A percentile compares a stretch with the other conserved stretches of the same genome.
Evolutionary conservation across 805 yeast species (phyloP).

Genomic region (Metschnikowia baotianmanensis): DNA sequence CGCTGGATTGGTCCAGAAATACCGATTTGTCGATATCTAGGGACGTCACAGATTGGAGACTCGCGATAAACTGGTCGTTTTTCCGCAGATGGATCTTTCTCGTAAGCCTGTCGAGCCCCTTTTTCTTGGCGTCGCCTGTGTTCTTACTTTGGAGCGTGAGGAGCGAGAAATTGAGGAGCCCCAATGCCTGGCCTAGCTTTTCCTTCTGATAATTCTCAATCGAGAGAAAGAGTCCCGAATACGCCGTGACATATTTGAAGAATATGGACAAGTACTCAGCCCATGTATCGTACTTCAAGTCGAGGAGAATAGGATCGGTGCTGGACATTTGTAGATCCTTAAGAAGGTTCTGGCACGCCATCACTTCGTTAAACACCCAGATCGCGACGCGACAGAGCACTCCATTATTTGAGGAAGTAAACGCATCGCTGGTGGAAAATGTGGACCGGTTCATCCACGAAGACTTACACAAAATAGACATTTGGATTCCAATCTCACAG

Average conservation of each 20-base stretch:
- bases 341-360: constrained; percentile 22
- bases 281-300: constrained; percentile 24
- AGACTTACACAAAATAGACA: constrained; percentile 38
- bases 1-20: constrained; percentile 33
- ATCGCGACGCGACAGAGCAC: constrained; percentile 46
- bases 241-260: constrained; percentile 38
- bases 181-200: constrained; percentile 46
- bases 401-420: constrained; percentile 31
- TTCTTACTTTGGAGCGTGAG: constrained; percentile 36
- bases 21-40: constrained; percentile 34
- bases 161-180: constrained; percentile 39
- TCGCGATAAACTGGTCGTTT: constrained; percentile 31
- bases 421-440: constrained; percentile 5
- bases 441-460: constrained; percentile 34
- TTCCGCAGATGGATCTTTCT: constrained; percentile 27
- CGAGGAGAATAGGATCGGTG: constrained; percentile 7
- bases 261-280: constrained; percentile 29
- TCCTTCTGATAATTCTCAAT: constrained; percentile 45
- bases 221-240: constrained; percentile 44
- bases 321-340: constrained; percentile 11
- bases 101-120: constrained; percentile 22
- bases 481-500: constrained; percentile 33
- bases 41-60: constrained; percentile 34
- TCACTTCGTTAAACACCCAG: constrained; percentile 35
- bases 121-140: constrained; percentile 12